Evolutionary conservation across 192 early-diverging fungal species (phyloP).

Genomic region (Glomus cerebriforme): DNA sequence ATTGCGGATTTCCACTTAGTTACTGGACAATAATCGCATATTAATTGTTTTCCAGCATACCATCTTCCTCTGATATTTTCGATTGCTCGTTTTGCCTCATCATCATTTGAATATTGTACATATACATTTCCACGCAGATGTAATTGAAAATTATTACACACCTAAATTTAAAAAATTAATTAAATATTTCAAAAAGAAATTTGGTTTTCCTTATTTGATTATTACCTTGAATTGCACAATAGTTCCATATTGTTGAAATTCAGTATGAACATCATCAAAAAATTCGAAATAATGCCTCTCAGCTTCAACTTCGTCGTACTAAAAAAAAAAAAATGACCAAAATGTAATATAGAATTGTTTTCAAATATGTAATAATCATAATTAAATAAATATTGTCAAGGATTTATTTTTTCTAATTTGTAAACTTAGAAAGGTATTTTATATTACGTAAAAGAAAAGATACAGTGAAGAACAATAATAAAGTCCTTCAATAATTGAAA

Average conservation of each 20-base stretch:
- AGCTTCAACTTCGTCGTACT: constrained; percentile 40
- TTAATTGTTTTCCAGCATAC: constrained; percentile 45
- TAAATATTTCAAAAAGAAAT: neutral
- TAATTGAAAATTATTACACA: constrained; percentile 44
- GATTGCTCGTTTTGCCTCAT: constrained; percentile 40
- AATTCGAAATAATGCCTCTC: constrained; percentile 45
- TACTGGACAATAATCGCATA: constrained; percentile 40
- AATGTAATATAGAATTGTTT: constrained; percentile 8
- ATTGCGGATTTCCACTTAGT: constrained; percentile 51
- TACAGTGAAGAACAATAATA: neutral
- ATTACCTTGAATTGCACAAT: constrained; percentile 48
- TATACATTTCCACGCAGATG: constrained; percentile 53
- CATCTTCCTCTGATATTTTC: constrained; percentile 41
- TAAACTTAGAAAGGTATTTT: neutral
- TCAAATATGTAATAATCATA: neutral
- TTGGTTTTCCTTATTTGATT: too few relatives aligned
- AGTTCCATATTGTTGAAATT: constrained; percentile 41
- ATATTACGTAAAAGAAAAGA: neutral
- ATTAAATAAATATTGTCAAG: neutral
- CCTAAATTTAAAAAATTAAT: constrained; percentile 5
- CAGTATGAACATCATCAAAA: constrained; percentile 46
- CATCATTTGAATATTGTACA: constrained; percentile 47
- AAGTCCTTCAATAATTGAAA: neutral
- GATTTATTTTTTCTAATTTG: too few relatives aligned
- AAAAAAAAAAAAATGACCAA: constrained; percentile 9